A percentile compares a stretch with the other conserved stretches of the same genome.
Evolutionary conservation across 495 filamentous ascomycete genomes (phyloP).

Genomic region (Penicillium manginii): DNA sequence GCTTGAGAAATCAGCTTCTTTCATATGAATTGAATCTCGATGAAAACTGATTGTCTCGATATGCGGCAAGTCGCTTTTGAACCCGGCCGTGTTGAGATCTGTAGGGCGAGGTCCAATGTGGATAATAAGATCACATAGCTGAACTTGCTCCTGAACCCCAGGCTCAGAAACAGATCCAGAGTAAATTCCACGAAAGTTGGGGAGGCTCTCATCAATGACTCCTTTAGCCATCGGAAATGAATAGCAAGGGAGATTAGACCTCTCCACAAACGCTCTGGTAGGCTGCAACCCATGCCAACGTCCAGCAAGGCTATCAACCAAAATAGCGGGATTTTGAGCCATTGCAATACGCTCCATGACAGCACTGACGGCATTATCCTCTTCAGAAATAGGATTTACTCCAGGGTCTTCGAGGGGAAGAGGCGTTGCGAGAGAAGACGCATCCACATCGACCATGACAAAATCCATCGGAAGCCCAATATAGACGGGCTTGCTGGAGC

Average conservation of each 20-base stretch:
- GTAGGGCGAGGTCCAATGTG: constrained; percentile 14
- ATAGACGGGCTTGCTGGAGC: constrained; percentile 17
- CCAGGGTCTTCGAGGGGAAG: neutral
- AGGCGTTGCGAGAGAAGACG: constrained; percentile 8
- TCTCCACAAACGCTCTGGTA: constrained; percentile 12
- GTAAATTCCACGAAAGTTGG: constrained; percentile 11
- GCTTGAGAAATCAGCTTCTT: neutral
- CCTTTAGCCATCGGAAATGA: constrained; percentile 18
- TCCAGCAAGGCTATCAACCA: constrained; percentile 14
- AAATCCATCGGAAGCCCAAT: constrained; percentile 19
- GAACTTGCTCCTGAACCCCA: constrained; percentile 9
- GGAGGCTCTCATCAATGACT: constrained; percentile 12
- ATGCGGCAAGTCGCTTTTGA: constrained; percentile 10
- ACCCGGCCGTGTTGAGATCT: constrained; percentile 14
- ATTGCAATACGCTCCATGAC: neutral
- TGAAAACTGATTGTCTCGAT: constrained; percentile 15
- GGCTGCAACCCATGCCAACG: constrained; percentile 5
- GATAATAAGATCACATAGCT: constrained; percentile 18
- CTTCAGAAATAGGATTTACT: neutral
- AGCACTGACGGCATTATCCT: constrained; percentile 7
- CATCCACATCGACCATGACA: constrained; percentile 12
- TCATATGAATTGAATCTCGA: constrained; percentile 4
- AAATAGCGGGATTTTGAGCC: constrained; percentile 11
- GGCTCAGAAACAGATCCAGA: constrained; percentile 2
- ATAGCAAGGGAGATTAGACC: constrained; percentile 10